phyloP scores from a whole-genome alignment of 768 basidiomycete genomes.

The Lentinus tigrinus region DNA sequence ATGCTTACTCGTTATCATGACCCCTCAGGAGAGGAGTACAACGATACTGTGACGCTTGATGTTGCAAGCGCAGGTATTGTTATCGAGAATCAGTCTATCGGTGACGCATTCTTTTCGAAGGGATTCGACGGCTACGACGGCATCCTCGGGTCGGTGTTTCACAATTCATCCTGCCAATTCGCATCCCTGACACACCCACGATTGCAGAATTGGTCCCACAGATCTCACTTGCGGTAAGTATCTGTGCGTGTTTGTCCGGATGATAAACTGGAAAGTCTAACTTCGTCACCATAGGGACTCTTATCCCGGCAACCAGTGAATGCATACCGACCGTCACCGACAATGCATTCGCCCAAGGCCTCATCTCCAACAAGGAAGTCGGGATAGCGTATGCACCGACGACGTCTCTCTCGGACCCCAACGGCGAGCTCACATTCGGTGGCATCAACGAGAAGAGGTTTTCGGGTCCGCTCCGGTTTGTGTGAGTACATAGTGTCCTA shows the following conservation, averaged over 20 bases:
- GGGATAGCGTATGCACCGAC: constrained; percentile 29
- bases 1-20: too few relatives aligned
- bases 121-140: constrained; percentile 51
- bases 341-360: constrained; percentile 29
- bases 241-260: too few relatives aligned
- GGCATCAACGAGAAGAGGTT: constrained; percentile 27
- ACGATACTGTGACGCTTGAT: constrained; percentile 42
- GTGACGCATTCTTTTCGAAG: constrained; percentile 26
- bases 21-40: constrained; percentile 19
- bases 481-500: constrained; percentile 17
- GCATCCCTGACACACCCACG: not conserved
- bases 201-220: constrained; percentile 42
- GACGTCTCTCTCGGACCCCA: constrained; percentile 1
- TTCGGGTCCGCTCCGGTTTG: constrained; percentile 26
- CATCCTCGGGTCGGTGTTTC: constrained; percentile 53
- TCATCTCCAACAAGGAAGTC: constrained; percentile 21
- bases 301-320: constrained; percentile 29
- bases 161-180: not conserved
- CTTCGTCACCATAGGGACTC: not conserved
- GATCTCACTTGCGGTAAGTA: constrained; percentile 36
- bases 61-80: constrained; percentile 9
- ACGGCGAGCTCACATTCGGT: constrained; percentile 36
- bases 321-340: constrained; percentile 39
- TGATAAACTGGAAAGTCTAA: too few relatives aligned
- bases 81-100: constrained; percentile 35